A percentile compares a stretch with the other conserved stretches of the same genome.
phyloP scores from a whole-genome alignment of 768 basidiomycete species.

The Mycena galericulata region DNA sequence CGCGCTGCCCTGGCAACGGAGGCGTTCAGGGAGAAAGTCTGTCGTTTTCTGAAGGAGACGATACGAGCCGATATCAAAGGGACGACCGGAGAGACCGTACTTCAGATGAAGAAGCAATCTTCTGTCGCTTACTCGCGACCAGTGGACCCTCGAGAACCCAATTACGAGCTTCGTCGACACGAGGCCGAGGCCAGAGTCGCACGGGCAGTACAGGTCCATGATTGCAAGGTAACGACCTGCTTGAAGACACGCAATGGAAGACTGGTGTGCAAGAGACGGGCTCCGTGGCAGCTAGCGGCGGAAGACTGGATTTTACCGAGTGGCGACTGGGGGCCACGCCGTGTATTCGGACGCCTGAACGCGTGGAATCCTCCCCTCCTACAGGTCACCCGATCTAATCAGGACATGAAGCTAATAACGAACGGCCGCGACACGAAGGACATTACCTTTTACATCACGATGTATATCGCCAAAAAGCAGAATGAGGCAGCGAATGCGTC shows the following conservation, averaged over 20 bases:
- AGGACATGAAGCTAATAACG: constrained; percentile 53
- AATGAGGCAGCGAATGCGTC: constrained; percentile 42
- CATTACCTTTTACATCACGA: constrained; percentile 47
- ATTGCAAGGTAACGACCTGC: constrained; percentile 42
- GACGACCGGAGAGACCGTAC: not conserved
- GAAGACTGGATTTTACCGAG: constrained; percentile 39
- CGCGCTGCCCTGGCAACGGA: constrained; percentile 34
- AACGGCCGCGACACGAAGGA: constrained; percentile 47
- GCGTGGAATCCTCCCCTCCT: constrained; percentile 43
- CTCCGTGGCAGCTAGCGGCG: constrained; percentile 40
- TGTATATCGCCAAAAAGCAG: constrained; percentile 43
- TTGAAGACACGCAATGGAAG: constrained; percentile 19
- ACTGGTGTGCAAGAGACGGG: constrained; percentile 47
- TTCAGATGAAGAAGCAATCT: constrained; percentile 31
- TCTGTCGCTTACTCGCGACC: constrained; percentile 48
- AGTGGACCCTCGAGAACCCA: too few relatives aligned
- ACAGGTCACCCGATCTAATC: constrained; percentile 44
- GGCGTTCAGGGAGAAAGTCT: constrained; percentile 43
- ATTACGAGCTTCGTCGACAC: constrained; percentile 21
- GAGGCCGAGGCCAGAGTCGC: constrained; percentile 39
- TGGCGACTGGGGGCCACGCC: constrained; percentile 45
- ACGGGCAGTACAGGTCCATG: constrained; percentile 48
- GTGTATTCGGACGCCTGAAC: constrained; percentile 40
- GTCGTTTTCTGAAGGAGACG: constrained; percentile 44
- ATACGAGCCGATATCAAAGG: constrained; percentile 40